Evolutionary conservation across 768 basidiomycete species (phyloP).

Genomic region (Clitopilus passeckerianus): DNA sequence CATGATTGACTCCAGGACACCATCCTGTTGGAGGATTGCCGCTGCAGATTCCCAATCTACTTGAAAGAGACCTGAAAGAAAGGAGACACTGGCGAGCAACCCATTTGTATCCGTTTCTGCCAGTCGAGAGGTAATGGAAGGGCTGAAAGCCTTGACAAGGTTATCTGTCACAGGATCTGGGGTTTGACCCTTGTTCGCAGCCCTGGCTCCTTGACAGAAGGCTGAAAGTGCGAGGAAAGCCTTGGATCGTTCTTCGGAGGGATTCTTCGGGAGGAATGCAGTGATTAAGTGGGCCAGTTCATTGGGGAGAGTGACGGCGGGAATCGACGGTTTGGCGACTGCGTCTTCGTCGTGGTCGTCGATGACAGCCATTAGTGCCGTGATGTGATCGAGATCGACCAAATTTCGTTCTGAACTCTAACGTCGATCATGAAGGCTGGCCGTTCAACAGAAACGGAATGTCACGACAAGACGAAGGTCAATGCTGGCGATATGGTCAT

Average conservation of each 20-base stretch:
- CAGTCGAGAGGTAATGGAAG: slow-evolving; percentile 43
- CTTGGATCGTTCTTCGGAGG: slow-evolving; percentile 49
- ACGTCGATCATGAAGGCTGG: not conserved
- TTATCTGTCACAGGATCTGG: slow-evolving; percentile 43
- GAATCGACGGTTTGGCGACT: not conserved
- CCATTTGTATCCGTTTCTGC: slow-evolving; percentile 50
- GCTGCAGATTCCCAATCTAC: slow-evolving; percentile 71
- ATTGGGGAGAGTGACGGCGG: not conserved
- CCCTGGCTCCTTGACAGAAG: slow-evolving; percentile 57
- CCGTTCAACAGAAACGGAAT: not conserved
- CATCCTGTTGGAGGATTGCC: slow-evolving; percentile 59
- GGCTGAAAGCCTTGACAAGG: slow-evolving; percentile 46
- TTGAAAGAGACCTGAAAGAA: slow-evolving; percentile 79
- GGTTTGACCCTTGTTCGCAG: slow-evolving; percentile 26
- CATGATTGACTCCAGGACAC: slow-evolving; percentile 56
- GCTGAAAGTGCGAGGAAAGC: slow-evolving; percentile 67
- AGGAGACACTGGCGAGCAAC: slow-evolving; percentile 52
- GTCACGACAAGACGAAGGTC: slow-evolving; percentile 31
- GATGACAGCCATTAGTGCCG: not conserved
- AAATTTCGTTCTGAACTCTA: not conserved
- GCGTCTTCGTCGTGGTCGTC: not conserved
- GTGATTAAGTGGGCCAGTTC: slow-evolving; percentile 29
- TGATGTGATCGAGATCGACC: not conserved
- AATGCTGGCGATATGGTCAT: slow-evolving; percentile 74
- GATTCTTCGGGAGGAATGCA: slow-evolving; percentile 46